Conservation (phyloP, 306 rosid genomes). For the Inga oerstediana region DNA sequence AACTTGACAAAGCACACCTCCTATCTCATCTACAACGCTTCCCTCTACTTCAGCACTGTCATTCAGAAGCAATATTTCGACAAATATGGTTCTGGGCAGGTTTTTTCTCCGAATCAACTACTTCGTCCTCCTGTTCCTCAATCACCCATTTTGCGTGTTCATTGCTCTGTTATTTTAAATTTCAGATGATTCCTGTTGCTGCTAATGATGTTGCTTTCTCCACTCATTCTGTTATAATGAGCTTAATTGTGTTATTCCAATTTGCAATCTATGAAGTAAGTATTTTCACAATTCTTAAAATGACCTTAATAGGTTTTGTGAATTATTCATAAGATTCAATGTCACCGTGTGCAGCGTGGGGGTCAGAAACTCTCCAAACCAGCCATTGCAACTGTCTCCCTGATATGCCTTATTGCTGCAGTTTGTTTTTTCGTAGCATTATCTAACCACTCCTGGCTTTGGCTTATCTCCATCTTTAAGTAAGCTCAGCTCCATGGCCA, state of each 20-base stretch:
- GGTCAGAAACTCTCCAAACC: conserved; percentile 34
- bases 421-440: conserved; percentile 49
- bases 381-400: conserved; percentile 28
- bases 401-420: conserved; percentile 34
- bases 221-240: conserved; percentile 33
- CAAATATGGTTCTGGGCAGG: conserved; percentile 74
- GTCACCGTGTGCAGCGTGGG: conserved; percentile 39
- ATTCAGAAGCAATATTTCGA: conserved; percentile 71
- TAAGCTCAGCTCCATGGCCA: neutral
- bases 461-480: conserved; percentile 56
- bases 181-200: conserved; percentile 92
- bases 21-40: conserved; percentile 78
- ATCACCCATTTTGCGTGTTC: neutral
- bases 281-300: neutral
- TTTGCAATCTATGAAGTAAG: conserved; percentile 45
- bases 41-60: conserved; percentile 75
- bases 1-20: conserved; percentile 69
- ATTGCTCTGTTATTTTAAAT: neutral
- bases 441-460: conserved; percentile 46
- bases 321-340: neutral
- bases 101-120: conserved; percentile 20
- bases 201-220: conserved; percentile 79
- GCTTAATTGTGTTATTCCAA: conserved; percentile 28
- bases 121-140: neutral
- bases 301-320: neutral